Base-by-base conservation (phyloP, 306 rosid species). In the Trifolium fragiferum region DNA sequence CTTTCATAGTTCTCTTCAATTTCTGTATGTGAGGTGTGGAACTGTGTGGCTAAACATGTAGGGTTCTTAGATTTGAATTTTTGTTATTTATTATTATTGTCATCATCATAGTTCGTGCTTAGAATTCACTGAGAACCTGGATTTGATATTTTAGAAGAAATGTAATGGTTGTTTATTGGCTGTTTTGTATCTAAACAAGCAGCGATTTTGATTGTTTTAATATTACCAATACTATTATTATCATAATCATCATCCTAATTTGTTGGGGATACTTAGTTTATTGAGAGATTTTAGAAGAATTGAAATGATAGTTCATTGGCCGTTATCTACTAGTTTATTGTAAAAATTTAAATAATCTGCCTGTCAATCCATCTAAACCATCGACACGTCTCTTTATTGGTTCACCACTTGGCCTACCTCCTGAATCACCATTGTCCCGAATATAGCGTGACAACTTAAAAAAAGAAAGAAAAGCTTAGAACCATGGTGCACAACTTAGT, bases 21-120 rank as follows among this genome's bases (percentile, higher is more conserved):
- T 54, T 4, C 21, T 19, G 5, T 10, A 55, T 55, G 25, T 33
- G 6, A 47, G 58, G 16, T 46, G 41, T 50, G 38, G 50, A 70
- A 54, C 38, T 72, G 40, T 72, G 30, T 49, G 60, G 21, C 57
- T 63, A 51, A 71, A 21, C 62, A 43, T 50, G 7, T 21, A 13
- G 58, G 55, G 1, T 27, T 12, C 19, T 20, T 47, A 32, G 33
- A 12, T 50, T 38, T 8, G 3, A 16, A 8, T 49, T 16, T 49
- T 33, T 58, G 35, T 13, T n/a, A 27, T 13, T 57, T 57, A 33
- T 46, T 10, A 66, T 27, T 33, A 62, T 23, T n/a, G 10, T 55
- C 23, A 44, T 35, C 72, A 46, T 55, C 37, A 0, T 10, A 23
- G 23, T 23, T 46, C 8, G 8, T 72, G 53, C 54, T 33, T 46